phyloP scores from a whole-genome alignment of 2,329 filamentous ascomycete species.

The Trichoderma oligosporum region DNA sequence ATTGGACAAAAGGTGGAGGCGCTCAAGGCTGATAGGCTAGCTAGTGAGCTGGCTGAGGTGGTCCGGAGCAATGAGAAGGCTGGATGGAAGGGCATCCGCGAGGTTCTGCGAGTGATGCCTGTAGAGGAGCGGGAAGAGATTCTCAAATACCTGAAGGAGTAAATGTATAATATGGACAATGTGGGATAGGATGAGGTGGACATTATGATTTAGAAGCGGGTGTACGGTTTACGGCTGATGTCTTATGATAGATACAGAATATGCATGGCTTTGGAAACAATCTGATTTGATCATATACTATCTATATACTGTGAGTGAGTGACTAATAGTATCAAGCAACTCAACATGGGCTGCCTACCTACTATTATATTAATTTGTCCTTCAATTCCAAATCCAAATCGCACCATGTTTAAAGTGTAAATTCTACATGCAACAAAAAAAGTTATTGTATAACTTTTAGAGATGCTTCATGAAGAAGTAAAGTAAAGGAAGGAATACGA shows the following conservation, averaged over 20 bases:
- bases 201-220: constrained; percentile 12
- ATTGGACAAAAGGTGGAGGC: constrained; percentile 80
- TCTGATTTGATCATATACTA: too few relatives aligned
- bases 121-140: constrained; percentile 84
- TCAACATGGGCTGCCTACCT: too few relatives aligned
- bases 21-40: constrained; percentile 69
- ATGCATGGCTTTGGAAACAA: neutral
- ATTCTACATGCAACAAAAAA: too few relatives aligned
- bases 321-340: too few relatives aligned
- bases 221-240: constrained; percentile 15
- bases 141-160: constrained; percentile 55
- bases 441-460: too few relatives aligned
- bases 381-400: too few relatives aligned
- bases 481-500: too few relatives aligned
- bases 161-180: constrained; percentile 20
- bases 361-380: too few relatives aligned
- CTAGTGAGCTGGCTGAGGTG: constrained; percentile 44
- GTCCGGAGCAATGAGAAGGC: constrained; percentile 56
- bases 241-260: constrained; percentile 4
- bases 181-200: neutral
- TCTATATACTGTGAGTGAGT: too few relatives aligned
- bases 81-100: constrained; percentile 78
- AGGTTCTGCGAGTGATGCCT: constrained; percentile 81
- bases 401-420: too few relatives aligned
- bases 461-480: too few relatives aligned